Conservation (phyloP, 2,329 filamentous ascomycete species). For the Trichoderma lentiforme region DNA sequence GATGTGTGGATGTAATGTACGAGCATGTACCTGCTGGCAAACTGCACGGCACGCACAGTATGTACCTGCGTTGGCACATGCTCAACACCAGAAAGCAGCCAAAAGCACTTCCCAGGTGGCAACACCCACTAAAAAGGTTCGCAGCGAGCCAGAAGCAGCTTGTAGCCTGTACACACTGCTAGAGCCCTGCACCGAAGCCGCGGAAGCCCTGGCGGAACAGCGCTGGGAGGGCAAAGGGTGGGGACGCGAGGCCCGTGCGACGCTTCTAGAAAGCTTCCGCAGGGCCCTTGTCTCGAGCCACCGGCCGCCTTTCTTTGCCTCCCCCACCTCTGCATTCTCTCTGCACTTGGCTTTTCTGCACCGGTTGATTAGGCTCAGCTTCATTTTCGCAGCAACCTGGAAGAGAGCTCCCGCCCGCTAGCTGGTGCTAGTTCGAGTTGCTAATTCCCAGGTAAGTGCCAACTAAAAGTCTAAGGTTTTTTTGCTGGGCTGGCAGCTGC, state of each 20-base stretch:
- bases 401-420: not conserved
- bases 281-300: slow-evolving; percentile 9
- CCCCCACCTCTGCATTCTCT: slow-evolving; percentile 11
- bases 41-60: not conserved
- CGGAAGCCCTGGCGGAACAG: slow-evolving; percentile 15
- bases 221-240: slow-evolving; percentile 3
- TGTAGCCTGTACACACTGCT: not conserved
- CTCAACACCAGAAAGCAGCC: not conserved
- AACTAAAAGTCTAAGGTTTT: not conserved
- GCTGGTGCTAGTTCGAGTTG: not conserved
- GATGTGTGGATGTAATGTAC: not conserved
- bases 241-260: slow-evolving; percentile 21
- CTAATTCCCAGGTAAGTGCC: not conserved
- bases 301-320: not conserved
- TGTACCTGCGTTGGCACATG: not conserved
- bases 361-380: not conserved
- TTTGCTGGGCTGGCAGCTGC: not conserved
- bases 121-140: not conserved
- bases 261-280: slow-evolving; percentile 24
- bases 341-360: not conserved
- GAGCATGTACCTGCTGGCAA: not conserved
- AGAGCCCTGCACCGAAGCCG: slow-evolving; percentile 1
- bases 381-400: not conserved
- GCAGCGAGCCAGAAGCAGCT: not conserved
- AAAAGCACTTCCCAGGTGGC: not conserved